Base-by-base conservation (phyloP, 1,284 basidiomycete species). In the Caloboletus firmus region DNA sequence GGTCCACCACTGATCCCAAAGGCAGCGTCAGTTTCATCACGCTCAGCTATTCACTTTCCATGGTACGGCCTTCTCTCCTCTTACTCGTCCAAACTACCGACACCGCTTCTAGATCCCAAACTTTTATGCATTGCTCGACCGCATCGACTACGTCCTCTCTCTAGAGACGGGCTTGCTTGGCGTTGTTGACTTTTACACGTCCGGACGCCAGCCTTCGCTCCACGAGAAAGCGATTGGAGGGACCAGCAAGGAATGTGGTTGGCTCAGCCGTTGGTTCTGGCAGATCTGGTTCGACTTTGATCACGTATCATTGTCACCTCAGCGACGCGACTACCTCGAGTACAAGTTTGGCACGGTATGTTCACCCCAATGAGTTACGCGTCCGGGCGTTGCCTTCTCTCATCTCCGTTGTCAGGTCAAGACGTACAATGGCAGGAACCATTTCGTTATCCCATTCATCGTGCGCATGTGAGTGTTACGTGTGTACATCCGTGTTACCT, bases 171-270 rank as follows among this genome's bases (percentile, higher is more conserved):
- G 91, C 41, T 67, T 93, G 3, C 72, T 92, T 30, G 81, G 82
- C 37, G 89, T 92, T 11, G 87, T 82, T 28, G 90, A 93, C 74
- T 93, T 93, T 65, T 93, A 92, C 70, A 89, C 89, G 2, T 85
- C 89, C 1, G 83, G 77, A 56, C 82, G 78, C 52, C 78, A 76
- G 62, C 77, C 72, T 44, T 82, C 80, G 5, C 72, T 80, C 18
- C 77, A 80, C 52, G 81, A 84, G 55, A 84, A 82, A 66, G 83
- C 87, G 0, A 88, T 90, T 46, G 89, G 88, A 3, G 87, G 87
- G 1, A 77, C 78, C 10, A 81, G 80, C 61, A 85, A 88, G 51
- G 81, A 87, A 57, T 87, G 87, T 52, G 82, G 82, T 9, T 91
- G 87, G 86, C 72, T 89, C 53, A 81, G 81, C 37, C 80, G 89